A percentile compares a stretch with the other conserved stretches of the same genome.
These are phyloP conservation scores for Letharia columbiana DNA, from an alignment of 495 filamentous ascomycete genomes.

Conservation along the genomic window DNA sequence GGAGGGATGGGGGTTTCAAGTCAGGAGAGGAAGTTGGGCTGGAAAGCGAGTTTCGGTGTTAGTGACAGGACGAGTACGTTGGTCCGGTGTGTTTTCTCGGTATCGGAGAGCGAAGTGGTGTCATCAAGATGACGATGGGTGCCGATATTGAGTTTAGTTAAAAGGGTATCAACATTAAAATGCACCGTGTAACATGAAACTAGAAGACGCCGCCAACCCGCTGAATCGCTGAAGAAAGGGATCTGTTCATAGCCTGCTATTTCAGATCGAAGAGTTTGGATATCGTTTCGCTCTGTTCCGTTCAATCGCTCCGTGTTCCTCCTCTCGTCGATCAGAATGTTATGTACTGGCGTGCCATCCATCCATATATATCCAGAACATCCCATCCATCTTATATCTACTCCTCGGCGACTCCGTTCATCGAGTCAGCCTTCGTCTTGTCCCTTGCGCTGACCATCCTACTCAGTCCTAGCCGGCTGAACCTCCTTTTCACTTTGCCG, in stretches of 20 bases:
- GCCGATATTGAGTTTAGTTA: not conserved
- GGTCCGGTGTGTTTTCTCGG: not conserved
- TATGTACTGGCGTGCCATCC: not conserved
- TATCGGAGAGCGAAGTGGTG: not conserved
- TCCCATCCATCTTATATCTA: conserved; percentile 1
- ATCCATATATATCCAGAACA: conserved; percentile 6
- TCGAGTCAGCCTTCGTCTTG: conserved; percentile 24
- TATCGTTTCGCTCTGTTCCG: not conserved
- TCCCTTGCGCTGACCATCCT: conserved; percentile 46
- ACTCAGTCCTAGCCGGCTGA: conserved; percentile 59
- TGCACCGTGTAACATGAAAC: not conserved
- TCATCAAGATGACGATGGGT: not conserved
- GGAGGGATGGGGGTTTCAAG: not conserved
- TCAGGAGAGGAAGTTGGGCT: not conserved
- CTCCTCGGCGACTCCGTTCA: conserved; percentile 42
- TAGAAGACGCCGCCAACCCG: not conserved
- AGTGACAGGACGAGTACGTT: not conserved
- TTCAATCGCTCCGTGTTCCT: not conserved
- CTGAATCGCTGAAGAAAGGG: conserved; percentile 3
- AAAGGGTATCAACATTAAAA: conserved; percentile 6
- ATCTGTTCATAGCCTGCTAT: conserved; percentile 10
- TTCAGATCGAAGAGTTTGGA: not conserved
- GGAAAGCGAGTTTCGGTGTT: not conserved
- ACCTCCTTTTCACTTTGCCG: conserved; percentile 58
- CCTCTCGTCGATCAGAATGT: not conserved